Evolutionary conservation across 148 eudicot species (phyloP), one percentile per base, ranked within the genome.

Genomic region (Polygonum maritimum): DNA sequence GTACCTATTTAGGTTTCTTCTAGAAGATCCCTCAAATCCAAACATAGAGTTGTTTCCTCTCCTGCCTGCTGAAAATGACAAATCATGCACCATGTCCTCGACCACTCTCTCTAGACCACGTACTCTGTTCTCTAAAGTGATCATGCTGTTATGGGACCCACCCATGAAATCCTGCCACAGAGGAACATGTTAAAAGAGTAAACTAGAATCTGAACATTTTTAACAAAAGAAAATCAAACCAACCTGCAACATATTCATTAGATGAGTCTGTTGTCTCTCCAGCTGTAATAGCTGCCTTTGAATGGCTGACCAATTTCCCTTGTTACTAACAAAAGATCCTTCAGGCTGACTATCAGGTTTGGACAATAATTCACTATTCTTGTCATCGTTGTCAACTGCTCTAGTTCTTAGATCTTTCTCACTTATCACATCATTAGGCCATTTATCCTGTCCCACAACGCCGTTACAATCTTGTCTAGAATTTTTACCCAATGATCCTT

Each of bases 221-320:
- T 41, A 75, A 21, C 26, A 49, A 41, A 49, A 45, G 76, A 76
- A 79, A 83, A 83, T 47, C 14, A 63, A 51, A 51, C 35, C 5
- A 33, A 92, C 98, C 96, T 92, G 98, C 88, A 94, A 78, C 98
- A 94, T 92, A 76, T 90, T 90, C 98, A 90, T 92, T 70, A 94
- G 88, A 87, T 90, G 87, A 87, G 89, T 79, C 81, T 94, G 98
- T 78, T 94, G 97, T 79, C 92, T 90, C 82, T 94, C 98, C 78
- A 94, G 79, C 73, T 88, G 97, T 67, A 87, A 75, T 79, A 94
- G 80, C 76, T 94, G 98, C 82, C 95, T 87, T 79, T 94, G 98
- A 79, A 94, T 94, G 79, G 91, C 89, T 82, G 87, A 74, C 97
- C 92, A 89, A 80, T 90, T 94, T 76, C 91, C 97, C 86, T 89